These are phyloP conservation scores for Ambispora gerdemannii DNA, from an alignment of 192 early-diverging fungal species.

Conservation along the genomic window DNA sequence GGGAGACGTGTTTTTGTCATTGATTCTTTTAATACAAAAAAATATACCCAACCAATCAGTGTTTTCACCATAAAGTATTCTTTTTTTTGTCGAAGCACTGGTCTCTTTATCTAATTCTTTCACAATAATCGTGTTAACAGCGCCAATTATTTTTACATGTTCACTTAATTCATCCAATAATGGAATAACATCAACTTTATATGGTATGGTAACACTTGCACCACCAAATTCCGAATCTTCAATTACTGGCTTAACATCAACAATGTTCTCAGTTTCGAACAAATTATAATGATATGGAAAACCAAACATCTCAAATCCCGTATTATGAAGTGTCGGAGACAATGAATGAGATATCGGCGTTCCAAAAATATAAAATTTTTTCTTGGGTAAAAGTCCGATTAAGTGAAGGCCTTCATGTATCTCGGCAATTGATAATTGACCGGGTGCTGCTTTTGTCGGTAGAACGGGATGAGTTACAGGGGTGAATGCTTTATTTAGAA, in stretches of 20 bases:
- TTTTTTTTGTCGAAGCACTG: conserved; percentile 36
- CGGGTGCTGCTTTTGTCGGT: conserved; percentile 82
- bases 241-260: conserved; percentile 52
- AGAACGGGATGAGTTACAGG: conserved; percentile 89
- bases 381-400: conserved; percentile 64
- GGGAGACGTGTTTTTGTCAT: conserved; percentile 27
- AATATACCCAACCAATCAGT: conserved; percentile 94
- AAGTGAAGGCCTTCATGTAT: conserved; percentile 70
- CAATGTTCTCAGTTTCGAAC: conserved; percentile 63
- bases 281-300: conserved; percentile 80
- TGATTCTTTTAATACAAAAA: conserved; percentile 52
- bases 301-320: conserved; percentile 80
- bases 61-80: conserved; percentile 79
- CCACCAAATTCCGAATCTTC: conserved; percentile 76
- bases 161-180: conserved; percentile 70
- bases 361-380: conserved; percentile 84
- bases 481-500: conserved; percentile 85
- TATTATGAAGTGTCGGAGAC: conserved; percentile 91
- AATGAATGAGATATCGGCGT: conserved; percentile 86
- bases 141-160: conserved; percentile 84
- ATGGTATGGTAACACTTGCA: conserved; percentile 92
- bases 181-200: conserved; percentile 83
- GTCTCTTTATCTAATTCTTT: conserved; percentile 30
- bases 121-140: conserved; percentile 84
- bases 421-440: conserved; percentile 81